Percentiles rank a stretch among this genome's conserved stretches.
These are phyloP conservation scores for Metarhizium robertsii DNA, from an alignment of 2,329 filamentous ascomycete genomes.

Conservation along the genomic window DNA sequence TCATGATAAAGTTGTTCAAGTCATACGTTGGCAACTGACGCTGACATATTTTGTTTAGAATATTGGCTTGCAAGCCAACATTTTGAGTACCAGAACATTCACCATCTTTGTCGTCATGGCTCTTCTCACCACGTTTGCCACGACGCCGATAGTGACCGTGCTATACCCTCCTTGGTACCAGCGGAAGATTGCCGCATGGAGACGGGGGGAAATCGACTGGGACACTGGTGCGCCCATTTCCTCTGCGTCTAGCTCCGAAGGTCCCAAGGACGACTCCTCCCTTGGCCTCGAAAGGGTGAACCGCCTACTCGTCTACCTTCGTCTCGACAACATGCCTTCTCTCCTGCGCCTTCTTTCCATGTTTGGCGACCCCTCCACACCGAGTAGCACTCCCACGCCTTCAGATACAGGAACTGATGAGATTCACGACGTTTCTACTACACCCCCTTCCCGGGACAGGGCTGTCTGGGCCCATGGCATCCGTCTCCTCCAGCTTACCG, in stretches of 20 bases:
- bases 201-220: slow-evolving; percentile 86
- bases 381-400: slow-evolving; percentile 3
- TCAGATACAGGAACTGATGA: slow-evolving; percentile 8
- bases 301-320: slow-evolving; percentile 69
- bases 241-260: slow-evolving; percentile 7
- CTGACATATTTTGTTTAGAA: slow-evolving; percentile 30
- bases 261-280: slow-evolving; percentile 1
- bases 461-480: slow-evolving; percentile 66
- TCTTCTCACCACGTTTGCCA: slow-evolving; percentile 73
- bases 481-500: slow-evolving; percentile 78
- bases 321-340: slow-evolving; percentile 74
- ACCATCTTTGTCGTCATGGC: slow-evolving; percentile 96
- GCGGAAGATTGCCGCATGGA: slow-evolving; percentile 45
- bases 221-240: slow-evolving; percentile 26
- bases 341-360: slow-evolving; percentile 76
- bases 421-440: slow-evolving; percentile 5
- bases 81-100: slow-evolving; percentile 72
- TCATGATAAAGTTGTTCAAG: background rate
- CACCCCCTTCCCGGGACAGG: background rate
- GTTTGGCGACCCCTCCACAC: slow-evolving; percentile 43
- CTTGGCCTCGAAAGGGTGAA: slow-evolving; percentile 31
- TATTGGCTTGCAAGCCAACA: slow-evolving; percentile 73
- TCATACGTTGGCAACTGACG: too few relatives aligned
- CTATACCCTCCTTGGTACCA: slow-evolving; percentile 63
- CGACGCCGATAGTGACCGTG: slow-evolving; percentile 63